phyloP scores from a whole-genome alignment of 108 stramenopile genomes.

The Nitzschia sp. region DNA sequence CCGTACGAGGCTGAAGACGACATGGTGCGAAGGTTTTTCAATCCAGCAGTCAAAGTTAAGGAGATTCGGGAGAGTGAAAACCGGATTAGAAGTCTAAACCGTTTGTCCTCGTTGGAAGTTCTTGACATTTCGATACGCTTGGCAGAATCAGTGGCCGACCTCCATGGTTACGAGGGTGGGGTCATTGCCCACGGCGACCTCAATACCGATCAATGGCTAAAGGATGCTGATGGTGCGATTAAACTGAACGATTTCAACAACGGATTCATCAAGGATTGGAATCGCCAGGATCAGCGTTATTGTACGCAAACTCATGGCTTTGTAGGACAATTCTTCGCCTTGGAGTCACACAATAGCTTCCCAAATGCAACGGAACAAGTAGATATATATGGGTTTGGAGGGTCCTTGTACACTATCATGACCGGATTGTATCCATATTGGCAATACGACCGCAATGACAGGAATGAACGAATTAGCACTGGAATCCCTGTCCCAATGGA shows the following conservation, averaged over 20 bases:
- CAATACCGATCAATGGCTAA: slow-evolving; percentile 75
- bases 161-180: slow-evolving; percentile 68
- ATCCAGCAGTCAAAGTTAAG: background rate
- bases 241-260: slow-evolving; percentile 83
- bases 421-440: slow-evolving; percentile 45
- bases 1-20: slow-evolving; percentile 55
- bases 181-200: slow-evolving; percentile 64
- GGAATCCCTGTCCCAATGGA: too few species aligned
- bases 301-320: slow-evolving; percentile 59
- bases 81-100: slow-evolving; percentile 45
- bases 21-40: slow-evolving; percentile 17
- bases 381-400: slow-evolving; percentile 15
- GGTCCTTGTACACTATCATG: slow-evolving; percentile 62
- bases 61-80: slow-evolving; percentile 13
- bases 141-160: slow-evolving; percentile 66
- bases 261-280: slow-evolving; percentile 60
- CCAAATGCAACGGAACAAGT: background rate
- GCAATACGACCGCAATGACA: slow-evolving; percentile 14
- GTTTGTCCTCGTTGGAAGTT: slow-evolving; percentile 54
- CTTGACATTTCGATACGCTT: slow-evolving; percentile 53
- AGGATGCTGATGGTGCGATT: slow-evolving; percentile 46
- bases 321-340: slow-evolving; percentile 2
- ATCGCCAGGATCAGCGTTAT: slow-evolving; percentile 48
- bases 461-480: slow-evolving; percentile 18
- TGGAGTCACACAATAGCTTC: background rate